Evolutionary conservation across 2,329 filamentous ascomycete species (phyloP).

Genomic region (Fusarium subglutinans): DNA sequence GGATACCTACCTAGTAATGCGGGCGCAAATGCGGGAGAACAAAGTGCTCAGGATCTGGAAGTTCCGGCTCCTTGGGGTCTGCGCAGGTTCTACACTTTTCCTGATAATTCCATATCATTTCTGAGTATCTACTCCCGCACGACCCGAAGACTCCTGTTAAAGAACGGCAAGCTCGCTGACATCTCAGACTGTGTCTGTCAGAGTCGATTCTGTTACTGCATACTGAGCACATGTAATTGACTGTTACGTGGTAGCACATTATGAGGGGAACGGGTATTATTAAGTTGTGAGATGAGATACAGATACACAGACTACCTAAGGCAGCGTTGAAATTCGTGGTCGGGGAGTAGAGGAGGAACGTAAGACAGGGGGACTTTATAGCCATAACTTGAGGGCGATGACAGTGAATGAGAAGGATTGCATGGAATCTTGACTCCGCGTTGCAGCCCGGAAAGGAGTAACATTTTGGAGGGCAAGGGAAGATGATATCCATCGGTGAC

Average conservation of each 20-base stretch:
- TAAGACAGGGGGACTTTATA: neutral
- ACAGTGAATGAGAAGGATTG: neutral
- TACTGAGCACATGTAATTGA: conserved; percentile 3
- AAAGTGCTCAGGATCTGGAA: neutral
- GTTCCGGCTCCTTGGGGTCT: neutral
- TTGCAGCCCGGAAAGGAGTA: neutral
- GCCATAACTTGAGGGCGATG: neutral
- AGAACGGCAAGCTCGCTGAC: neutral
- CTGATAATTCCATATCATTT: neutral
- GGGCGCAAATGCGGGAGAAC: neutral
- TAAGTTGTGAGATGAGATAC: fast-evolving
- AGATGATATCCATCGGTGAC: neutral
- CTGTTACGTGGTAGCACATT: conserved; percentile 3
- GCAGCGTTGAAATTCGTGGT: neutral
- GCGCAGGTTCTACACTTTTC: neutral
- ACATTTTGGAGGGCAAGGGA: neutral
- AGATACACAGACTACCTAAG: neutral
- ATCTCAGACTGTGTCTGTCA: neutral
- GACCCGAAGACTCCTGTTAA: neutral
- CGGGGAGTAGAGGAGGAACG: neutral
- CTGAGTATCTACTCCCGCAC: neutral
- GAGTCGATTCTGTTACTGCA: neutral
- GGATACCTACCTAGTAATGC: neutral
- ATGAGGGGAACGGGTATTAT: neutral
- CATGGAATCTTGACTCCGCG: fast-evolving